A percentile compares a stretch with the other conserved stretches of the same genome.
Conservation (phyloP, 257 asterid genomes). For the Plectranthus barbatus region DNA sequence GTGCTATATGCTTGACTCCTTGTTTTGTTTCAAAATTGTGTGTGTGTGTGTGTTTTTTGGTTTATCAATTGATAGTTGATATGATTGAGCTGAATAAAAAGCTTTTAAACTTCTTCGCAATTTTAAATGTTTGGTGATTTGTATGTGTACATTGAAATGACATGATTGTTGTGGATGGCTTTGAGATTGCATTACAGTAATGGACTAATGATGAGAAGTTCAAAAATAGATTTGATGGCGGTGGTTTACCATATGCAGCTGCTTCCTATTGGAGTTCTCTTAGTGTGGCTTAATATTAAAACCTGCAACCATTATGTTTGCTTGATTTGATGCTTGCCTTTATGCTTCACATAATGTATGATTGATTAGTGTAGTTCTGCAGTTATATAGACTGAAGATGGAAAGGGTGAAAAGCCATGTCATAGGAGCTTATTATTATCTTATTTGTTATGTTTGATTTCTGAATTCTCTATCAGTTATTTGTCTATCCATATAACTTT, state of each 20-base stretch:
- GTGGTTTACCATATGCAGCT: too few species aligned
- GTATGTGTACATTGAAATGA: neutral
- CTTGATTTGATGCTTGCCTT: neutral
- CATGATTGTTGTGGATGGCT: neutral
- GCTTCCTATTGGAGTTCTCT: neutral
- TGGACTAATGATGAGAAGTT: neutral
- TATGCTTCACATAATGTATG: neutral
- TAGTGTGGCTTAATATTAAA: neutral
- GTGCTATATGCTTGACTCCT: constrained; percentile 8
- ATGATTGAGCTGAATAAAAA: neutral
- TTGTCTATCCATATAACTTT: neutral
- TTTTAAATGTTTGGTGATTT: neutral
- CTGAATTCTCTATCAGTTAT: neutral
- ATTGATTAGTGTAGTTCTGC: neutral
- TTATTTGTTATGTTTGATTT: constrained; percentile 10
- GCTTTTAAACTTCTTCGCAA: neutral
- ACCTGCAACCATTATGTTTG: neutral
- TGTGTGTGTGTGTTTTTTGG: neutral
- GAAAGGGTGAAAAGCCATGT: neutral
- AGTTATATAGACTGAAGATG: neutral
- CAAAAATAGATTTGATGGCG: neutral
- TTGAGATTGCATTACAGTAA: neutral
- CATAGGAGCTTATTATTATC: neutral
- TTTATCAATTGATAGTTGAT: neutral
- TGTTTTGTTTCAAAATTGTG: too few species aligned